These are phyloP conservation scores for Cystobasidiaceae sp. DNA, from an alignment of 1,284 basidiomycete species.

Conservation along the genomic window DNA sequence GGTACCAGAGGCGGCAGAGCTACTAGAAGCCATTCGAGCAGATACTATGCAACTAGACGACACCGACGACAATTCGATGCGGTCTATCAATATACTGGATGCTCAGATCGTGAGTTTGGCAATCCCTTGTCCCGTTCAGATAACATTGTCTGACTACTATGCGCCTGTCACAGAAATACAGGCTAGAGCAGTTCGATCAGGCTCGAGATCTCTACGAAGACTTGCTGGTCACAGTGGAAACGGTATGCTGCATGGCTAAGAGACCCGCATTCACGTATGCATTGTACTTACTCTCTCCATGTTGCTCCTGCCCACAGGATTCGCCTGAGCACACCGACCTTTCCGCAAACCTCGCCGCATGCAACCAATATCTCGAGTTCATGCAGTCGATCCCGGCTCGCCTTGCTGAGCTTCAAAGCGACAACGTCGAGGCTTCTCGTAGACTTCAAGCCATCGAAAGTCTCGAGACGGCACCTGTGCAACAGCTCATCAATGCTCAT, in stretches of 20 bases:
- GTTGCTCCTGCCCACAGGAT: slow-evolving; percentile 29
- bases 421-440: background rate
- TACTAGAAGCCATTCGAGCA: slow-evolving; percentile 11
- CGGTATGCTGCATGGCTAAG: slow-evolving; percentile 11
- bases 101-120: slow-evolving; percentile 41
- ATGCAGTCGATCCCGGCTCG: slow-evolving; percentile 33
- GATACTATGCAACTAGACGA: background rate
- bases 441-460: slow-evolving; percentile 31
- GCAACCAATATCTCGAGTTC: slow-evolving; percentile 36
- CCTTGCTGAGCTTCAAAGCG: slow-evolving; percentile 10
- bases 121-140: background rate
- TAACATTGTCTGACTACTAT: background rate
- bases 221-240: slow-evolving; percentile 36
- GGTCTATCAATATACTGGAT: slow-evolving; percentile 33
- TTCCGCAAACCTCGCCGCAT: slow-evolving; percentile 34
- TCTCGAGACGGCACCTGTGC: slow-evolving; percentile 35
- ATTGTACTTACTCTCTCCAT: background rate
- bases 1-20: slow-evolving; percentile 19
- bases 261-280: background rate
- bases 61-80: slow-evolving; percentile 3
- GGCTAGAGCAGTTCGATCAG: slow-evolving; percentile 35
- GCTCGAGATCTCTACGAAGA: slow-evolving; percentile 38
- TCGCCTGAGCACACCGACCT: slow-evolving; percentile 41
- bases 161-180: slow-evolving; percentile 35
- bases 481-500: slow-evolving; percentile 29